Base-by-base conservation (phyloP, 805 yeast species). In the Cyberlindnera lachancei region DNA sequence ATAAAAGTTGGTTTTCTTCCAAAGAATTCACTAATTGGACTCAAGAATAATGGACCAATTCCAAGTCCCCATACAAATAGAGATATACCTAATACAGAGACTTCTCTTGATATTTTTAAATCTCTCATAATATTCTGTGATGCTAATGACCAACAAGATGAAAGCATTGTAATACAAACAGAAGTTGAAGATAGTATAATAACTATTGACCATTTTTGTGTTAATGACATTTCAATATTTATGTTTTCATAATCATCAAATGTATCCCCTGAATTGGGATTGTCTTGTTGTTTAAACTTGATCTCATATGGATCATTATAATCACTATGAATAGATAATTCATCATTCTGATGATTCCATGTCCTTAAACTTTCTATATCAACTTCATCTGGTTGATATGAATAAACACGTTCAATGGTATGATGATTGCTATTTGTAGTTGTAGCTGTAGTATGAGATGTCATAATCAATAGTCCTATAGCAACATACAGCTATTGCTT, bases 11-110 rank as follows among this genome's bases (percentile, higher is more conserved):
- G 50, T 36, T 66, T 61, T 25, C 88, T 58, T 3, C 88, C 90
- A 39, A 70, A 67, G 37, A 75, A 61, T 48, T 81, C 90, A 27
- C 81, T 71, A 10, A 81, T 46, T 3, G 88, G 88, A 2, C 84
- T 79, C 36, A 77, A 59, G 20, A 79, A 45, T 30, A 80, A 54
- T 2, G 87, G 86, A 10, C 80, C 80, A 15, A 73, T 39, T 0
- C 84, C 85, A 66, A 83, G 66, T 1, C 86, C 84, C 43, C 78
- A 62, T n/a, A 80, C 67, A 61, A 74, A 77, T 22, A 80, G 66
- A 0, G 82, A 70, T 4, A 80, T 77, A 18, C 73, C 70, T 40
- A 78, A 56, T 0, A 78, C 61, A 27, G 65, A 56, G 3, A 75
- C 65, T 38, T 79, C 87, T 34, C 64, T 59, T 1, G 79, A 68